A percentile compares a stretch with the other conserved stretches of the same genome.
Conservation (phyloP, 768 basidiomycete species). For the Collybia mongolica region DNA sequence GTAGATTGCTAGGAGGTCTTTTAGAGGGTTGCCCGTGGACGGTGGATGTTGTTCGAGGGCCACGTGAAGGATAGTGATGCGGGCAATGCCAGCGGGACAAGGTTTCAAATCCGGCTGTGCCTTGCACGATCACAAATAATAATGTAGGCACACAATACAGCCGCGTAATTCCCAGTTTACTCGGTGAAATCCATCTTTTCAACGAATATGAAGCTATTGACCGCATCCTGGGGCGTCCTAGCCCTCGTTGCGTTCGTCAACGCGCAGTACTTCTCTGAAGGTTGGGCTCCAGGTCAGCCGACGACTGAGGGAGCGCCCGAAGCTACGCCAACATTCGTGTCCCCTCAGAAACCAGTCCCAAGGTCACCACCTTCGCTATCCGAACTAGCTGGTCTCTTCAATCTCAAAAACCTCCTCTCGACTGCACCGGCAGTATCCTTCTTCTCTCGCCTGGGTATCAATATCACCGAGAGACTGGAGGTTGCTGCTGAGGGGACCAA, state of each 20-base stretch:
- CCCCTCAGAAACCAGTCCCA: slow-evolving; percentile 22
- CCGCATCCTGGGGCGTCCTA: slow-evolving; percentile 29
- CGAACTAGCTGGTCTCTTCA: slow-evolving; percentile 29
- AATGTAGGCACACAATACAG: neutral
- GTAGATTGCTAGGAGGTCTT: neutral
- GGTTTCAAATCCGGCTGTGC: no score
- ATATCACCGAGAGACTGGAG: slow-evolving; percentile 57
- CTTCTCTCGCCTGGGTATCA: slow-evolving; percentile 62
- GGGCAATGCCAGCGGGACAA: no score
- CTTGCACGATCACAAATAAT: neutral
- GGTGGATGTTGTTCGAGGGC: neutral
- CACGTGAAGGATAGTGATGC: no score
- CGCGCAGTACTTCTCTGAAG: slow-evolving; percentile 77
- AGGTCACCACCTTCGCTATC: slow-evolving; percentile 12
- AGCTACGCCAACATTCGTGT: slow-evolving; percentile 16
- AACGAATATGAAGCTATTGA: slow-evolving; percentile 51
- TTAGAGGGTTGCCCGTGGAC: neutral
- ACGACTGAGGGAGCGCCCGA: slow-evolving; percentile 24
- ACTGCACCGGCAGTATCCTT: slow-evolving; percentile 53
- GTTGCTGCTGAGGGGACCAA: slow-evolving; percentile 27
- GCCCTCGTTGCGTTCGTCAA: slow-evolving; percentile 35
- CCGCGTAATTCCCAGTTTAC: neutral
- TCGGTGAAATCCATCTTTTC: slow-evolving; percentile 1
- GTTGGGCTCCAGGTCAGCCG: slow-evolving; percentile 79
- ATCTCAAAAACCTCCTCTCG: slow-evolving; percentile 44